A percentile compares a stretch with the other conserved stretches of the same genome.
Evolutionary conservation across 2,329 filamentous ascomycete genomes (phyloP).

Genomic region (Ploettnerulaceae sp.): DNA sequence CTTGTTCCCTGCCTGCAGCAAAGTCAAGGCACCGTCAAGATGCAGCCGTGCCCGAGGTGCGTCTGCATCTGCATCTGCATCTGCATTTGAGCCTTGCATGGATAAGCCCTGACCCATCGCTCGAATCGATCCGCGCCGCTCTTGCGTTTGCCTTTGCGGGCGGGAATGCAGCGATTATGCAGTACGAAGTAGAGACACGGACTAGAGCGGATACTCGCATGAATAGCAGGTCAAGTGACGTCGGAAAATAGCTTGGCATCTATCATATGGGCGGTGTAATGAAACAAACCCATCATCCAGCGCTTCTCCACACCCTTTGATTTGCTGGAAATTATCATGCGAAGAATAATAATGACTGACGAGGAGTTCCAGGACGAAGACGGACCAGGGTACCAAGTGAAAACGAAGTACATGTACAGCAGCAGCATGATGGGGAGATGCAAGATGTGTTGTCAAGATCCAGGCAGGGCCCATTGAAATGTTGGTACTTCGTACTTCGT

Average conservation of each 20-base stretch:
- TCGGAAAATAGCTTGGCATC: constrained; percentile 14
- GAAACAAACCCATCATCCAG: constrained; percentile 9
- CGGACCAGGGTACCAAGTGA: too few relatives aligned
- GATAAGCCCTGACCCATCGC: too few relatives aligned
- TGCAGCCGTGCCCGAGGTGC: constrained; percentile 19
- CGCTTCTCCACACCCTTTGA: too few relatives aligned
- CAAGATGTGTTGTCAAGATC: constrained; percentile 25
- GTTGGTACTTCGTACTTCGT: too few relatives aligned
- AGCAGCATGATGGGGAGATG: constrained; percentile 11
- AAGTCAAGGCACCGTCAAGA: too few relatives aligned
- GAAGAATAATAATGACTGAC: too few relatives aligned
- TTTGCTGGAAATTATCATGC: too few relatives aligned
- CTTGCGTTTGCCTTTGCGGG: constrained; percentile 26
- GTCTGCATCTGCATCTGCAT: too few relatives aligned
- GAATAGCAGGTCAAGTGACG: constrained; percentile 26
- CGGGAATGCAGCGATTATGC: constrained; percentile 26
- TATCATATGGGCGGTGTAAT: constrained; percentile 23
- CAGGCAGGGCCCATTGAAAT: background rate
- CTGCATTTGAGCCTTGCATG: too few relatives aligned
- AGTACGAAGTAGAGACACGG: constrained; percentile 21
- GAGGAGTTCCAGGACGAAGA: too few relatives aligned
- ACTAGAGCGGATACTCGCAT: constrained; percentile 31
- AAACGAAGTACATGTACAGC: background rate
- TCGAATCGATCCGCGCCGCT: constrained; percentile 30
- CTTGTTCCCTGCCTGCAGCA: too few relatives aligned